Base-by-base conservation (phyloP, 2,329 filamentous ascomycete genomes). In the Penicillium olsonii region DNA sequence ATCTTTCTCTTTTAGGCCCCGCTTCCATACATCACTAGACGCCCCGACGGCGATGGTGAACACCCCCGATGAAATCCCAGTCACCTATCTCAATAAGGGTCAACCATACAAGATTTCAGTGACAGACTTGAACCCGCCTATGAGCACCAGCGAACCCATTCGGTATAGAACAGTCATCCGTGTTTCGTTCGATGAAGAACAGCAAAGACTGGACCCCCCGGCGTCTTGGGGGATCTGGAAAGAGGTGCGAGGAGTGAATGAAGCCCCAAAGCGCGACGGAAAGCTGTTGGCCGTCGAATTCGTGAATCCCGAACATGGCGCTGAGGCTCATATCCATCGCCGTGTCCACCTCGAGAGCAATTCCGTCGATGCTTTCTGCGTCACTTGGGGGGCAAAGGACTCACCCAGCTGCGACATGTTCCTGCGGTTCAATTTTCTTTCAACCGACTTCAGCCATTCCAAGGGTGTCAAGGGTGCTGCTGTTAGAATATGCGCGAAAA, bases 401-500 rank as follows among this genome's bases (percentile, higher is more conserved):
- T 71, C 9, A 65, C 81, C 87, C 3, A 91, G 96, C 62, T 94
- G 91, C 68, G 88, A 85, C 41, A 84, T 99, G 48, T 88, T 91
- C 9, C 90, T 97, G 12, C 88, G 94, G 38, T 99, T 97, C 79
- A 99, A 99, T 74, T 99, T 99, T 66, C 78, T 99, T 0, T 99
- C 94, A 0, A 99, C 94, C 8, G 94, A 99, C 68, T 99, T 97
- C 68, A 97, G 92, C 69, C 94, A 97, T 67, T 97, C 94, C 10
- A 99, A 99, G 67, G 94, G 94, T 38, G 94, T 99, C 40, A 99
- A 97, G 72, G 94, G 94, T 29, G 96, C 97, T 57, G 92, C 94
- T 0, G 92, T 99, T 4, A 81, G 94, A 48, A 80, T 97, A 0
- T 97, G 92, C 69, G 85, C 92, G 12, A 97, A 97, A 72, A 97